phyloP scores from a whole-genome alignment of 2,329 filamentous ascomycete species.

The Immersiporthe knoxdaviesiana region DNA sequence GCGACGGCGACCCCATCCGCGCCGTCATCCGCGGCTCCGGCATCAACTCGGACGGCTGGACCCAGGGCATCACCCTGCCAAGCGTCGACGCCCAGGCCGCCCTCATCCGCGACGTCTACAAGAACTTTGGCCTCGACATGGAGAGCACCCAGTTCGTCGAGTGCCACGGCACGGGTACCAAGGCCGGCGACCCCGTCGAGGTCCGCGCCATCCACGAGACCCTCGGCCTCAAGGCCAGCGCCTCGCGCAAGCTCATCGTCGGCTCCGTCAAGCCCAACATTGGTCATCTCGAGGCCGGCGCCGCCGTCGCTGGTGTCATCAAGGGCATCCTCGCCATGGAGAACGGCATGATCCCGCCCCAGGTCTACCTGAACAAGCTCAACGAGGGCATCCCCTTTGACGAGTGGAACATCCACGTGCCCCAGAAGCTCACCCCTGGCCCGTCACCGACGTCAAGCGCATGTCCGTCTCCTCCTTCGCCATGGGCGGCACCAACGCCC shows the following conservation, averaged over 20 bases:
- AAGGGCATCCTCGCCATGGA: conserved; percentile 50
- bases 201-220: conserved; percentile 34
- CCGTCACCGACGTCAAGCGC: conserved; percentile 21
- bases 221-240: conserved; percentile 15
- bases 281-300: conserved; percentile 50
- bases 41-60: conserved; percentile 60
- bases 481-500: conserved; percentile 22
- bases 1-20: conserved; percentile 59
- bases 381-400: conserved; percentile 24
- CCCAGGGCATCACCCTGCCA: conserved; percentile 42
- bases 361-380: conserved; percentile 40
- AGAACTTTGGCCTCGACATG: conserved; percentile 25
- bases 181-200: conserved; percentile 44
- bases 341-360: conserved; percentile 44
- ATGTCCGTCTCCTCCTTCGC: conserved; percentile 23
- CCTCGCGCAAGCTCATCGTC: conserved; percentile 27
- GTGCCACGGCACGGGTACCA: conserved; percentile 41
- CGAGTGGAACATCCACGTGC: conserved; percentile 23
- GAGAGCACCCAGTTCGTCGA: conserved; percentile 37
- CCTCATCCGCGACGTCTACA: conserved; percentile 41
- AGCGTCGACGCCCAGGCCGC: conserved; percentile 39
- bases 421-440: conserved; percentile 23
- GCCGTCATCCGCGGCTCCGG: conserved; percentile 54
- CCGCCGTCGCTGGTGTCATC: conserved; percentile 47
- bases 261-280: conserved; percentile 45